Evolutionary conservation across 2,329 filamentous ascomycete genomes (phyloP), one percentile per base, ranked within the genome.

Genomic region (Phyllosticta paracitricarpa): DNA sequence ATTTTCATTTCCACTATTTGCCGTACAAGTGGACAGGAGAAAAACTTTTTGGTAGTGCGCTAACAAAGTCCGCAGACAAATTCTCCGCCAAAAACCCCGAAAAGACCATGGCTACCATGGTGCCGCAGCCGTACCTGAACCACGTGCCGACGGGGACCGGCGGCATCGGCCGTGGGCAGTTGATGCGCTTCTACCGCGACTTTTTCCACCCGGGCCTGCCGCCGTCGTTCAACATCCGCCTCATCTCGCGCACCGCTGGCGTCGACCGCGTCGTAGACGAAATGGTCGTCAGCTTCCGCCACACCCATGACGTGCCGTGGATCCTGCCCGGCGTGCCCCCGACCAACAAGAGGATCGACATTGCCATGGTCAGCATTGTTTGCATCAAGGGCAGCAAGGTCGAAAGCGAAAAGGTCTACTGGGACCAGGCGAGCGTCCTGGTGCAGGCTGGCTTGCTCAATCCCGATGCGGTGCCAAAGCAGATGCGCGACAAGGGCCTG

Each of bases 221-320:
- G 3, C 77, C 79, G 0, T 80, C 79, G 17, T 77, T 84, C 68
- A 74, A 75, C 14, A 78, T 84, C 35, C 76, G 78, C 17, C 72
- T 85, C 7, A 69, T 85, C 7, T 82, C 79, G 8, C 76, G 83
- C 19, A 85, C 82, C 0, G 73, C 81, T 2, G 83, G 82, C 5
- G 73, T 77, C 0, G 81, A 85, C 66, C 76, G 81, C 2, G 75
- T 86, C 2, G 83, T 84, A 2, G 83, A 85, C 64, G 83, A 85
- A 66, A 77, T 85, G 69, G 74, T 83, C 17, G 67, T 83, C 4
- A 76, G 76, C 0, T 85, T 84, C 65, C 78, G 78, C 35, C 83
- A 85, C 64, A 81, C 79, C 0, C 76, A 81, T 48, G 79, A 82
- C 59, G 70, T 85, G 1, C 79, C 81, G 14, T 85, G 82, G 82